Evolutionary conservation across 177 flowering plant species (phyloP).

Genomic region (Telopea speciosissima): DNA sequence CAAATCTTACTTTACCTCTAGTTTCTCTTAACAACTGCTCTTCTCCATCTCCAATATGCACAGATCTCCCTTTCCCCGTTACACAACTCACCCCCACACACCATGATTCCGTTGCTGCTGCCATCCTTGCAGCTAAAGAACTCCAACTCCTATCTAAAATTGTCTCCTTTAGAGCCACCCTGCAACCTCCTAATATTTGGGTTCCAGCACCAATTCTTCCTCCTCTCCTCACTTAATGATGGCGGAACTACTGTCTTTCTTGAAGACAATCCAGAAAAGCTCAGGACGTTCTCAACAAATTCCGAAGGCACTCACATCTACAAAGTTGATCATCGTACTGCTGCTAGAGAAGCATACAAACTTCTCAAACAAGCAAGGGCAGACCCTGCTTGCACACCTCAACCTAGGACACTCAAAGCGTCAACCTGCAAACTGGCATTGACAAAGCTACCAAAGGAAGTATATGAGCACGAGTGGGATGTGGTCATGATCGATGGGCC

Average conservation of each 20-base stretch:
- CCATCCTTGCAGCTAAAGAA: conserved; percentile 51
- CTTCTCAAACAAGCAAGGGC: conserved; percentile 57
- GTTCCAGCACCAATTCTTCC: conserved; percentile 36
- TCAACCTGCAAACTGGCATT: conserved; percentile 63
- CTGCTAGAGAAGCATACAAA: conserved; percentile 57
- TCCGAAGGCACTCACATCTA: conserved; percentile 31
- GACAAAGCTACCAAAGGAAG: conserved; percentile 49
- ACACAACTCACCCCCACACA: too few species aligned
- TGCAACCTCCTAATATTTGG: conserved; percentile 90
- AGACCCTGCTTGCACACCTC: conserved; percentile 38
- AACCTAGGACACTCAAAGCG: conserved; percentile 19
- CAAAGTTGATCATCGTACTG: conserved; percentile 39
- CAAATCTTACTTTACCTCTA: conserved; percentile 13
- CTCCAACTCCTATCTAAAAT: conserved; percentile 36
- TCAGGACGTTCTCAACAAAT: conserved; percentile 16
- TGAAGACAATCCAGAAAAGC: conserved; percentile 49
- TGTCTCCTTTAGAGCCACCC: conserved; percentile 46
- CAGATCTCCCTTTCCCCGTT: conserved; percentile 5
- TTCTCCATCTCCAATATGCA: conserved; percentile 19
- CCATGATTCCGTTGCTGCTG: conserved; percentile 7
- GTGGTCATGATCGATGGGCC: conserved; percentile 85
- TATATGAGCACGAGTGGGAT: conserved; percentile 61
- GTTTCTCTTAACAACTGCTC: conserved; percentile 10
- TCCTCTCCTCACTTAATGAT: conserved; percentile 43
- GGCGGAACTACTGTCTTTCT: conserved; percentile 67